These are phyloP conservation scores for Penicillium egyptiacum DNA, from an alignment of 495 filamentous ascomycete species.

Conservation along the genomic window DNA sequence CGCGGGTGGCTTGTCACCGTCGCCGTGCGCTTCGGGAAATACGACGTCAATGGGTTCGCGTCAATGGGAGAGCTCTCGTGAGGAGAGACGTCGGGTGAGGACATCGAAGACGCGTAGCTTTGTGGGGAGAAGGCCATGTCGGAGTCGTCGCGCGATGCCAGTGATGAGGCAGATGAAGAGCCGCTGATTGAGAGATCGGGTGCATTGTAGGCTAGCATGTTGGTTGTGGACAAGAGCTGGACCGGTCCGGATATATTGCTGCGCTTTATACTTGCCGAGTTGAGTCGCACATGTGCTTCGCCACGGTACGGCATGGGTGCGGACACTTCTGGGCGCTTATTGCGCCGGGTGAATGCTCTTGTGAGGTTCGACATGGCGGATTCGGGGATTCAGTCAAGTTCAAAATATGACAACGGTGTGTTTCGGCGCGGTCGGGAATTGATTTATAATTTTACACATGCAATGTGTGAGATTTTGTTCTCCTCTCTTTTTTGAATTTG, in stretches of 20 bases:
- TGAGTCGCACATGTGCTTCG: slow-evolving; percentile 48
- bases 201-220: slow-evolving; percentile 91
- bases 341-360: slow-evolving; percentile 66
- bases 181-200: slow-evolving; percentile 60
- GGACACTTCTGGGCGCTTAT: slow-evolving; percentile 51
- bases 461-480: neutral
- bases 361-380: slow-evolving; percentile 51
- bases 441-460: neutral
- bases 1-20: slow-evolving; percentile 44
- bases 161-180: slow-evolving; percentile 55
- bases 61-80: slow-evolving; percentile 59
- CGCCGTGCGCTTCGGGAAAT: slow-evolving; percentile 62
- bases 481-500: slow-evolving; percentile 16
- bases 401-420: neutral
- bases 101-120: slow-evolving; percentile 57
- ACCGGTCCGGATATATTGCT: slow-evolving; percentile 83
- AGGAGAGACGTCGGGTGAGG: slow-evolving; percentile 74
- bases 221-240: slow-evolving; percentile 88
- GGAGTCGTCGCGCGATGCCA: slow-evolving; percentile 60
- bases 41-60: slow-evolving; percentile 75
- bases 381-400: slow-evolving; percentile 8
- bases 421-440: neutral
- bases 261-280: slow-evolving; percentile 50
- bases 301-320: slow-evolving; percentile 48
- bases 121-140: slow-evolving; percentile 59